These are phyloP conservation scores for Anthracocystis walkeri DNA, from an alignment of 1,284 basidiomycete species.

Conservation along the genomic window DNA sequence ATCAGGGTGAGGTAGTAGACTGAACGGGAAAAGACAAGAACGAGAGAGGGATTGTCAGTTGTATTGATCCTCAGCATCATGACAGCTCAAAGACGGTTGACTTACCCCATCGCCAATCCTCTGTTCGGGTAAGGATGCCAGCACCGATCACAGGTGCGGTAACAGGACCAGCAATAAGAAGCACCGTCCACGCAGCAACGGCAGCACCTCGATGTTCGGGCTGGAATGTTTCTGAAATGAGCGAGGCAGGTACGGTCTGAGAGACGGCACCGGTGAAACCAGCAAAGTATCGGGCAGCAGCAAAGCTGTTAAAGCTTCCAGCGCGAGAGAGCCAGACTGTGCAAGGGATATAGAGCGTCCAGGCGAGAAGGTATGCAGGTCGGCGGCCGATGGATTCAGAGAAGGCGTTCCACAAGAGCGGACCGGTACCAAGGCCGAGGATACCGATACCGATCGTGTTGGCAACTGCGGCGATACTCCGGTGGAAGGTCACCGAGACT, in stretches of 20 bases:
- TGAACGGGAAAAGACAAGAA: no score
- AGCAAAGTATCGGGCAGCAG: slow-evolving; percentile 52
- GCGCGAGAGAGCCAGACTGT: slow-evolving; percentile 67
- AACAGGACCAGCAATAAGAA: slow-evolving; percentile 62
- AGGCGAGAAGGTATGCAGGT: slow-evolving; percentile 68
- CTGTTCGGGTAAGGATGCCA: slow-evolving; percentile 56
- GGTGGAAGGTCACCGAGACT: slow-evolving; percentile 56
- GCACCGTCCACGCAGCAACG: slow-evolving; percentile 64
- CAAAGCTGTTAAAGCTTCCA: slow-evolving; percentile 47
- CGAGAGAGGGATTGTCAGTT: no score
- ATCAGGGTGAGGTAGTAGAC: slow-evolving; percentile 68
- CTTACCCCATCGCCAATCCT: slow-evolving; percentile 50
- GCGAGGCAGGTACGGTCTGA: slow-evolving; percentile 48
- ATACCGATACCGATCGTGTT: slow-evolving; percentile 69
- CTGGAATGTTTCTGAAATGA: slow-evolving; percentile 51
- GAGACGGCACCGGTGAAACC: slow-evolving; percentile 42
- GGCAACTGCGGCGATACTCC: slow-evolving; percentile 60
- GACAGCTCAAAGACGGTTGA: no score
- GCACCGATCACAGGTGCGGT: slow-evolving; percentile 68
- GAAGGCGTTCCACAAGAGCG: slow-evolving; percentile 63
- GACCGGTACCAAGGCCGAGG: slow-evolving; percentile 70
- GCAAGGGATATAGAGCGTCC: slow-evolving; percentile 67
- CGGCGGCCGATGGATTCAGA: slow-evolving; percentile 65
- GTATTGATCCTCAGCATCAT: no score
- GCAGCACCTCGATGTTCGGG: slow-evolving; percentile 68